Base-by-base conservation (phyloP, 441 rosid species). In the Populus tomentosa region DNA sequence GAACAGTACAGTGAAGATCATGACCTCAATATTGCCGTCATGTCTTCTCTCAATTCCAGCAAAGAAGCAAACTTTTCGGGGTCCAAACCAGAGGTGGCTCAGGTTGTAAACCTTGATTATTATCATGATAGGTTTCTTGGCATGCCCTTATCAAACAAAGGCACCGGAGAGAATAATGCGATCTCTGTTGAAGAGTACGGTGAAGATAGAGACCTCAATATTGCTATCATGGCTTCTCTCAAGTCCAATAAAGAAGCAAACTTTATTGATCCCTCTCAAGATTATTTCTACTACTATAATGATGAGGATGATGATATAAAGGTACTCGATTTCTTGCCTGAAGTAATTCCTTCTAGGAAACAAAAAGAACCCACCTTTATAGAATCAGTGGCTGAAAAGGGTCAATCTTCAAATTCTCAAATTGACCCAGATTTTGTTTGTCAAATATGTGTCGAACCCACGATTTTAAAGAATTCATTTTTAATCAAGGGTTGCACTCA, bases 401-500 rank as follows among this genome's bases (percentile, higher is more conserved):
- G 80, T 3, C 70, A 80, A 7, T 59, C 74, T 70, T 81, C 80
- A 26, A 53, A 77, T n/a, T 28, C 75, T 67, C 50, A 20, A 10
- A 35, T 2, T 4, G n/a, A 53, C 40, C 40, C 73, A 42, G 67
- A 67, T 23, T 87, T 84, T 38, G 70, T 81, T 0, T 84, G 90
- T 8, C 84, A 80, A 70, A 84, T 88, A 30, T 88, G 91, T 14
- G 73, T 79, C 2, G 88, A 84, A 3, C 0, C 77, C 4, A 85
- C 78, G 70, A 68, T 72, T 26, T 3, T 38, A 30, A 40, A 16
- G 20, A 74, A 84, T 40, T 72, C 76, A 0, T 81, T 83, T 63
- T 33, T 64, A 1, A 73, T 83, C 71, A 78, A 63, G 9, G 88
- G 89, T 0, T 89, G 91, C 75, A 20, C 80, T 23, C 94, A 86